These are phyloP conservation scores for Pestalotiopsis sp. DNA, from an alignment of 2,329 filamentous ascomycete genomes.

Conservation along the genomic window DNA sequence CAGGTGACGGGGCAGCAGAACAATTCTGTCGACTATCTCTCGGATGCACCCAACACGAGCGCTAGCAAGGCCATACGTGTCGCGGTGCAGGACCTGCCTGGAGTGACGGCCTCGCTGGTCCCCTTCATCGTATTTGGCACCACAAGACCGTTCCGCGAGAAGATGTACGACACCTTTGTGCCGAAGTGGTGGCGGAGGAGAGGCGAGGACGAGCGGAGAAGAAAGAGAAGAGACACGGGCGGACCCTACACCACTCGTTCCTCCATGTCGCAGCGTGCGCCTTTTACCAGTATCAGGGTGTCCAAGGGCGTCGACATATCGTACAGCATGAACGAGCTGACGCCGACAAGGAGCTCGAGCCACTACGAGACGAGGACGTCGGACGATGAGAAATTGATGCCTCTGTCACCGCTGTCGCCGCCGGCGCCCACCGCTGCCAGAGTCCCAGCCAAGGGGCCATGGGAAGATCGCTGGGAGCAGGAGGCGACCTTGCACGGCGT, in stretches of 20 bases:
- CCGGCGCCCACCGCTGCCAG: background rate
- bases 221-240: background rate
- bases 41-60: conserved; percentile 35
- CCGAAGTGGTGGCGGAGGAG: conserved; percentile 19
- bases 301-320: conserved; percentile 8
- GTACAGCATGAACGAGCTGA: conserved; percentile 8
- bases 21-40: conserved; percentile 27
- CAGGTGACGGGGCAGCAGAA: conserved; percentile 30
- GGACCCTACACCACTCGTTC: background rate
- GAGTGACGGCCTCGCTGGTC: conserved; percentile 37
- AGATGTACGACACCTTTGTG: conserved; percentile 26
- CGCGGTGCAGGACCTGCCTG: conserved; percentile 39
- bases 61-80: conserved; percentile 30
- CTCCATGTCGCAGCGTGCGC: conserved; percentile 2
- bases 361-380: background rate
- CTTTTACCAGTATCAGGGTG: background rate
- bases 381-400: background rate
- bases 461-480: conserved; percentile 6
- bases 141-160: conserved; percentile 36
- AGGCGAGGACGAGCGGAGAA: background rate
- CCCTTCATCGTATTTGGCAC: conserved; percentile 44
- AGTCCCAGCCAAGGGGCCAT: background rate
- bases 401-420: background rate
- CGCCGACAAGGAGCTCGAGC: background rate
- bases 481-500: background rate